These are phyloP conservation scores for Cephaloascus fragrans DNA, from an alignment of 805 yeast genomes.

Conservation along the genomic window DNA sequence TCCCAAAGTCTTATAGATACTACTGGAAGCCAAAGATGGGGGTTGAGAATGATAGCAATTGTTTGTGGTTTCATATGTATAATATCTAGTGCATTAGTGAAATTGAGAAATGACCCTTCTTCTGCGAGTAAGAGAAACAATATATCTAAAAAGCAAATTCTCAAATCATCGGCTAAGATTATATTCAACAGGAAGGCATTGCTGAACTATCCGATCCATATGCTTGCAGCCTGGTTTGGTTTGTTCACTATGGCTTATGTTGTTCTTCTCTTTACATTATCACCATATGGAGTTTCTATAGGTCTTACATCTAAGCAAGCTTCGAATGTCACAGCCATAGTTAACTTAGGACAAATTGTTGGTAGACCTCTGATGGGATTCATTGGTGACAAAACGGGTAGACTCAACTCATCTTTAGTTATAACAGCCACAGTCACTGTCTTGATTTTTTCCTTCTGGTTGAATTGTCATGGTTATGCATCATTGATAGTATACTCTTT, in stretches of 20 bases:
- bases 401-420: slow-evolving; percentile 22
- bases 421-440: slow-evolving; percentile 15
- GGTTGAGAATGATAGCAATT: slow-evolving; percentile 28
- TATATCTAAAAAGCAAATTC: slow-evolving; percentile 4
- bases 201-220: slow-evolving; percentile 11
- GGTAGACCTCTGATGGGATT: slow-evolving; percentile 43
- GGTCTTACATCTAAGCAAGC: slow-evolving; percentile 32
- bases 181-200: slow-evolving; percentile 25
- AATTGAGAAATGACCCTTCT: slow-evolving; percentile 16
- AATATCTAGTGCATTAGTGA: slow-evolving; percentile 18
- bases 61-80: slow-evolving; percentile 15
- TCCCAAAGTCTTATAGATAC: slow-evolving; percentile 25
- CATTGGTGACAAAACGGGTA: slow-evolving; percentile 37
- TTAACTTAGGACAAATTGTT: slow-evolving; percentile 32
- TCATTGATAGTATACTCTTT: slow-evolving; percentile 19
- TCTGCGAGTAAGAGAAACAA: slow-evolving; percentile 8
- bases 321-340: slow-evolving; percentile 20
- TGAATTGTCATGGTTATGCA: slow-evolving; percentile 21
- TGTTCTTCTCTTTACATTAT: slow-evolving; percentile 23
- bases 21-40: slow-evolving; percentile 35
- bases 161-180: slow-evolving; percentile 14
- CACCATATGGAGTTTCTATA: slow-evolving; percentile 27
- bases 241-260: slow-evolving; percentile 26
- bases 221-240: slow-evolving; percentile 23
- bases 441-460: slow-evolving; percentile 26